These are phyloP conservation scores for Monosporascus sp. DNA, from an alignment of 2,329 filamentous ascomycete species.

Conservation along the genomic window DNA sequence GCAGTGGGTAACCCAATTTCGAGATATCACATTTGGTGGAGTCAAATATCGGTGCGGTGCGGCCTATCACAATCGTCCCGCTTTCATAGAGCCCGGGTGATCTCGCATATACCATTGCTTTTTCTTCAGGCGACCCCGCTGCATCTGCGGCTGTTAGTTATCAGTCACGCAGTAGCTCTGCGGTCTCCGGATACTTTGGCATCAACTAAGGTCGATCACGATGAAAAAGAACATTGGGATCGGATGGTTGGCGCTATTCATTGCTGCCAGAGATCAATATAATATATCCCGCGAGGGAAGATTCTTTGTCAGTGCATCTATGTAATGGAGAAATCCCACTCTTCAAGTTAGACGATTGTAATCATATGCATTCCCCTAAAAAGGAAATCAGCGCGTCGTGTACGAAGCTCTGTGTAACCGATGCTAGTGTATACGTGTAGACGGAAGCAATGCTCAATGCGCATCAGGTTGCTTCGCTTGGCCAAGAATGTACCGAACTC, in stretches of 20 bases:
- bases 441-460: not conserved
- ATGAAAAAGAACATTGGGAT: not conserved
- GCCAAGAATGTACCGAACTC: not conserved
- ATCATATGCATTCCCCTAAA: not conserved
- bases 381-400: not conserved
- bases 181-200: not conserved
- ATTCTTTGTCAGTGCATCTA: not conserved
- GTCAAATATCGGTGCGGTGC: not conserved
- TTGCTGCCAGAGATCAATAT: not conserved
- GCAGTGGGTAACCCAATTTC: not conserved
- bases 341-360: not conserved
- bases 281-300: not conserved
- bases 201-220: not conserved
- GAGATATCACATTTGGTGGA: not conserved
- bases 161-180: not conserved
- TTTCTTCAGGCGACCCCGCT: not conserved
- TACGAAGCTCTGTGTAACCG: not conserved
- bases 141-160: not conserved
- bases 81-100: not conserved
- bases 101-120: not conserved
- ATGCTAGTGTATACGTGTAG: not conserved
- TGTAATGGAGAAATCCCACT: not conserved
- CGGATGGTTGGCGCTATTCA: not conserved
- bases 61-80: not conserved
- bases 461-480: not conserved